Evolutionary conservation across 192 early-diverging fungal species (phyloP), one percentile per base, ranked within the genome.

Genomic region (Lunasporangiospora selenospora): DNA sequence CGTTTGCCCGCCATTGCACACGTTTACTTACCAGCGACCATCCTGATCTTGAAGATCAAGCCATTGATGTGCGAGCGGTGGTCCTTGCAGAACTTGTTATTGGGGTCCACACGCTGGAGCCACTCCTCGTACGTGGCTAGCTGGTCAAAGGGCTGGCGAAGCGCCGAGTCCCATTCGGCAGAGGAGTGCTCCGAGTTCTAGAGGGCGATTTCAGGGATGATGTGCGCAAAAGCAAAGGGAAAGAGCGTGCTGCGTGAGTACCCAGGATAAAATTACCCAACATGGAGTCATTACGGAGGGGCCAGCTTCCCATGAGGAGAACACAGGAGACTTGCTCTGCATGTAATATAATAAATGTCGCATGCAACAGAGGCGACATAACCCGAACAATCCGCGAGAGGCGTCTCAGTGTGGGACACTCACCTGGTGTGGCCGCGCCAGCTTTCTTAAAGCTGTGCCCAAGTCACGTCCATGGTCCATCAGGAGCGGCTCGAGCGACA

Each of bases 361-460:
- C n/a, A n/a, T n/a, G n/a, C n/a, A n/a, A n/a, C n/a, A n/a, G n/a
- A n/a, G n/a, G n/a, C n/a, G n/a, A n/a, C n/a, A n/a, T n/a, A n/a
- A n/a, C n/a, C n/a, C n/a, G n/a, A n/a, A n/a, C n/a, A n/a, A n/a
- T n/a, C n/a, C n/a, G n/a, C n/a, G n/a, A n/a, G n/a, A n/a, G n/a
- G n/a, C n/a, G n/a, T n/a, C n/a, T n/a, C n/a, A n/a, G n/a, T n/a
- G n/a, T n/a, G n/a, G n/a, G n/a, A n/a, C n/a, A 13, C 31, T 56
- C 62, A 71, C 67, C 67, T 71, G 67, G 13, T 71, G 53, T 2
- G 53, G 59, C 36, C 67, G 67, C 19, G 47, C 52, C 18, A 71
- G 31, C 59, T 71, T 71, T 48, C 62, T 71, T 40, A 71, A 45
- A 40, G 67, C 61, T 24, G 24, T 49, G 27, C 59, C 21, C 24